A percentile compares a stretch with the other conserved stretches of the same genome.
Conservation (phyloP, 495 filamentous ascomycete species). For the Letharia columbiana region DNA sequence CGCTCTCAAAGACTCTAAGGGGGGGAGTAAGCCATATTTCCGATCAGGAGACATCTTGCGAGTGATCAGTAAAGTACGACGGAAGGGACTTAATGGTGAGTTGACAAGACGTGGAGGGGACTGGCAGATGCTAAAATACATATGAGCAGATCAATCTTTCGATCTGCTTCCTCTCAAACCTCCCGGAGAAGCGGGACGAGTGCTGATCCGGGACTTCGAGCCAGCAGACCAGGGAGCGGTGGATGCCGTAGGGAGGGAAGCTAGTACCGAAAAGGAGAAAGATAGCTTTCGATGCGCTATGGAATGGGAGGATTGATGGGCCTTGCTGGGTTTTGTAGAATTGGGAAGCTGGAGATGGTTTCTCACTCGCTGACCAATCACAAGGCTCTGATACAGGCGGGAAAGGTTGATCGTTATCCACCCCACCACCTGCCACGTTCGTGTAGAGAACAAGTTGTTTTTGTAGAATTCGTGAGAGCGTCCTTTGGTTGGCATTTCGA, state of each 20-base stretch:
- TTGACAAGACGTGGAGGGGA: neutral
- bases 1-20: neutral
- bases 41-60: neutral
- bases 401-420: no score
- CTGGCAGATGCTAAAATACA: neutral
- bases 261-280: neutral
- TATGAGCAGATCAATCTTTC: neutral
- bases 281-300: neutral
- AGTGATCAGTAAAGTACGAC: neutral
- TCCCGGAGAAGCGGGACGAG: neutral
- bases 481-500: no score
- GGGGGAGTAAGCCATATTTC: neutral
- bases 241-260: neutral
- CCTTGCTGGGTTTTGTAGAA: no score
- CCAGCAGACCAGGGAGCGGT: neutral
- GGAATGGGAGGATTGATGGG: neutral
- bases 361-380: no score
- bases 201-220: neutral
- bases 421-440: no score
- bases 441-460: no score
- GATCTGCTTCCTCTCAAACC: neutral
- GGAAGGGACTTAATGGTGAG: neutral
- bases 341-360: no score
- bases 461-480: no score
- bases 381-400: no score